Evolutionary conservation across 2,329 filamentous ascomycete genomes (phyloP).

Genomic region (Colletotrichum karsti): DNA sequence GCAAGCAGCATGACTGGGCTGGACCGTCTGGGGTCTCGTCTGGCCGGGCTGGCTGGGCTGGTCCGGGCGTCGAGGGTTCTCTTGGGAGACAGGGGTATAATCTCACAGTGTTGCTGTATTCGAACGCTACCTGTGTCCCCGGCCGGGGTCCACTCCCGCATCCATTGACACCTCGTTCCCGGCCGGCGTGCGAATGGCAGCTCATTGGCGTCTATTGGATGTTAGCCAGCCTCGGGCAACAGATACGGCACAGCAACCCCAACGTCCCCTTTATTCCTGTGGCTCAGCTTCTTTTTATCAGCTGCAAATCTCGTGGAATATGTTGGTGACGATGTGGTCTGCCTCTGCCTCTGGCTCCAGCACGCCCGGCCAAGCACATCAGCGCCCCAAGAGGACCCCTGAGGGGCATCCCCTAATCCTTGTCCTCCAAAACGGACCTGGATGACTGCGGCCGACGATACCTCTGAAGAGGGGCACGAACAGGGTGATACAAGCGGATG

Average conservation of each 20-base stretch:
- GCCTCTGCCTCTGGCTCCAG: not conserved
- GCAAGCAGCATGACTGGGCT: not conserved
- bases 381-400: not conserved
- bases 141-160: slow-evolving; percentile 11
- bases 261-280: not conserved
- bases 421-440: not conserved
- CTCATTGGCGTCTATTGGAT: not conserved
- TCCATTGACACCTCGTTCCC: slow-evolving; percentile 4
- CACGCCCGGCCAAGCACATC: not conserved
- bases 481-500: not conserved
- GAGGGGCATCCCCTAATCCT: not conserved
- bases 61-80: slow-evolving; percentile 8
- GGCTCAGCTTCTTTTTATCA: not conserved
- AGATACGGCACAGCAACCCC: not conserved
- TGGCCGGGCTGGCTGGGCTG: slow-evolving; percentile 13
- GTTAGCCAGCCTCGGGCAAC: not conserved
- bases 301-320: no score
- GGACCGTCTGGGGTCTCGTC: not conserved
- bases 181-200: slow-evolving; percentile 5
- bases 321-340: not conserved
- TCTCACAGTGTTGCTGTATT: not conserved
- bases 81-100: slow-evolving; percentile 4
- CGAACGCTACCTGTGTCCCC: slow-evolving; percentile 10
- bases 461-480: slow-evolving; percentile 11
- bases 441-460: not conserved